Percentiles rank a stretch among this genome's conserved stretches.
Conservation (phyloP, 176 grass and related monocot species). For the Ensete ventricosum region DNA sequence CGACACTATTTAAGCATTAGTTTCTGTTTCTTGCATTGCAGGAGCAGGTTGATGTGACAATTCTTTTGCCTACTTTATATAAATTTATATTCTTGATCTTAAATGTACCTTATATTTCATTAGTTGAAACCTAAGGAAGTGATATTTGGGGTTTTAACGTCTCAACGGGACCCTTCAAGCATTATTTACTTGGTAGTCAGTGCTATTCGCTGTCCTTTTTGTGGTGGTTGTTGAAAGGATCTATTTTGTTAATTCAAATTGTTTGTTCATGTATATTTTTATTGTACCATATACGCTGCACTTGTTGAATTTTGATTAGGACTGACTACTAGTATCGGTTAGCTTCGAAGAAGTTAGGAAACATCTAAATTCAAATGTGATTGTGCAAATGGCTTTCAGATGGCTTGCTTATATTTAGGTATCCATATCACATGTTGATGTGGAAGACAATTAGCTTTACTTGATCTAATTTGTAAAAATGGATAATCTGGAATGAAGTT, state of each 20-base stretch:
- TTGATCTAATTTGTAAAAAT: no score
- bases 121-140: background rate
- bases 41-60: background rate
- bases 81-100: no score
- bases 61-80: no score
- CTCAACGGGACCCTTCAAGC: background rate
- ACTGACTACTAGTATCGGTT: background rate
- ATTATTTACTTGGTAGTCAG: background rate
- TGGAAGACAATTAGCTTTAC: no score
- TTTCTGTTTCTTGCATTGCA: background rate
- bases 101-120: no score
- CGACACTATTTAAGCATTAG: background rate
- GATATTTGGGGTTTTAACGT: background rate
- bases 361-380: background rate
- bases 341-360: background rate
- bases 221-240: background rate
- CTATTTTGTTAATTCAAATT: background rate
- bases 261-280: background rate
- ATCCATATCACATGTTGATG: no score
- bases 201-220: background rate
- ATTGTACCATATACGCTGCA: background rate
- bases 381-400: no score
- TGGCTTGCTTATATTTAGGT: no score
- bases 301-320: background rate
- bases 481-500: no score